Percentiles rank a stretch among this genome's conserved stretches.
phyloP scores from a whole-genome alignment of 768 basidiomycete species.

The Leccinum variicolor region DNA sequence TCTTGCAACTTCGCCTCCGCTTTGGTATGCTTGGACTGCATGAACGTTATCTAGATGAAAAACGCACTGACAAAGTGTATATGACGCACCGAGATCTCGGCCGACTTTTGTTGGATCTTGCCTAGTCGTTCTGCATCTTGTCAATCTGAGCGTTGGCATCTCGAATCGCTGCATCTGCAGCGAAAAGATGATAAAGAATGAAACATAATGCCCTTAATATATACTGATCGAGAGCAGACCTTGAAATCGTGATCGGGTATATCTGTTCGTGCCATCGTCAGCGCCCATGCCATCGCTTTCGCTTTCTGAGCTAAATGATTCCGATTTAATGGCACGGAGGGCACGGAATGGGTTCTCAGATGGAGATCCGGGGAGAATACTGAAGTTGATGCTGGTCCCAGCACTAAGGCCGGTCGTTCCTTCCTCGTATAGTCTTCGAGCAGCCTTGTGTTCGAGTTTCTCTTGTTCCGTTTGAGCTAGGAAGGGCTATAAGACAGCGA shows the following conservation, averaged over 20 bases:
- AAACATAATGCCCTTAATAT: slow-evolving; percentile 12
- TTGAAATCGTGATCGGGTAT: slow-evolving; percentile 32
- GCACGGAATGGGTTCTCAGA: slow-evolving; percentile 41
- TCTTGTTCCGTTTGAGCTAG: slow-evolving; percentile 91
- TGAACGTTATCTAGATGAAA: neutral
- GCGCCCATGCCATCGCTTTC: slow-evolving; percentile 62
- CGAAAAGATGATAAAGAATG: slow-evolving; percentile 22
- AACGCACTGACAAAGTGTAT: neutral
- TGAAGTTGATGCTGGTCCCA: slow-evolving; percentile 77
- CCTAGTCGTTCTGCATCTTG: slow-evolving; percentile 59
- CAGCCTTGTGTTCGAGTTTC: slow-evolving; percentile 90
- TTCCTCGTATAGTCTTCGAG: slow-evolving; percentile 78
- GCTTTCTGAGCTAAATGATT: slow-evolving; percentile 64
- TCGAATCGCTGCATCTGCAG: slow-evolving; percentile 17
- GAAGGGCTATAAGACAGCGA: slow-evolving; percentile 61
- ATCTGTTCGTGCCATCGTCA: slow-evolving; percentile 45
- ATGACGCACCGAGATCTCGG: slow-evolving; percentile 21
- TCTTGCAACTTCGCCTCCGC: slow-evolving; percentile 74
- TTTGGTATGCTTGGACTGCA: slow-evolving; percentile 53
- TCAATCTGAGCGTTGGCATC: slow-evolving; percentile 43
- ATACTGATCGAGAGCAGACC: slow-evolving; percentile 15
- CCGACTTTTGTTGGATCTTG: slow-evolving; percentile 51
- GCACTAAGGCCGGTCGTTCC: slow-evolving; percentile 63
- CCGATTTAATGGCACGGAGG: slow-evolving; percentile 47
- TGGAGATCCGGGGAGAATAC: slow-evolving; percentile 70